phyloP scores from a whole-genome alignment of 352 stramenopile species.

The Phytophthora ramorum region DNA sequence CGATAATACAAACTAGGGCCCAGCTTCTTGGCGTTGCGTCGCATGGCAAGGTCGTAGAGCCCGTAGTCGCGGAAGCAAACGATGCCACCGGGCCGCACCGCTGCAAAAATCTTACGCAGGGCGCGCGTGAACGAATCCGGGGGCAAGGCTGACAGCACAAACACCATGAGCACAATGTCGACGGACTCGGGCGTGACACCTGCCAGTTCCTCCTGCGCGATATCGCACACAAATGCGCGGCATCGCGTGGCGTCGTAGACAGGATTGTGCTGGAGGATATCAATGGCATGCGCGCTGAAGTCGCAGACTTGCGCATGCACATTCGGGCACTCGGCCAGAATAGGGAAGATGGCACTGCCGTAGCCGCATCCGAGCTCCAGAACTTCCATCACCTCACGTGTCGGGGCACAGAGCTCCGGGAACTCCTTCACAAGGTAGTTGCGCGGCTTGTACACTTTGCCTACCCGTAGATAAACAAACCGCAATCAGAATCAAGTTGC shows the following conservation, averaged over 20 bases:
- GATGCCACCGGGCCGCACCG: constrained; percentile 66
- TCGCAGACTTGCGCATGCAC: constrained; percentile 81
- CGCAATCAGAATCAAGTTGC: not conserved
- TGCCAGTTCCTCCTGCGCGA: constrained; percentile 57
- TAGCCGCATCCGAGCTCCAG: constrained; percentile 89
- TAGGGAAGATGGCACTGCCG: constrained; percentile 88
- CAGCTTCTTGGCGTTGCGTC: constrained; percentile 77
- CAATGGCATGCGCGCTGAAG: constrained; percentile 83
- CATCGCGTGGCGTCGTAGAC: constrained; percentile 59
- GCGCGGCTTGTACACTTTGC: constrained; percentile 83
- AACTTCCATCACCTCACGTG: constrained; percentile 49
- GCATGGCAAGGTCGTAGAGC: constrained; percentile 89
- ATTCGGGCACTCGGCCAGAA: constrained; percentile 69
- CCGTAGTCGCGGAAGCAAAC: constrained; percentile 90
- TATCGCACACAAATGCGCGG: constrained; percentile 78
- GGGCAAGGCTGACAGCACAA: constrained; percentile 81
- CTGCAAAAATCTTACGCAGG: constrained; percentile 63
- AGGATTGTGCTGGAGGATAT: constrained; percentile 64
- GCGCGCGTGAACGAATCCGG: constrained; percentile 57
- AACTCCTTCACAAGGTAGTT: constrained; percentile 88
- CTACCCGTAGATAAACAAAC: constrained; percentile 26
- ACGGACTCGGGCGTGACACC: constrained; percentile 57
- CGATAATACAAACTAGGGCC: constrained; percentile 69
- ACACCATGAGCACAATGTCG: constrained; percentile 85
- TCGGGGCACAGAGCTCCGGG: constrained; percentile 59